A percentile compares a stretch with the other conserved stretches of the same genome.
These are phyloP conservation scores for Pilaira anomala DNA, from an alignment of 192 early-diverging fungal genomes.

Conservation along the genomic window DNA sequence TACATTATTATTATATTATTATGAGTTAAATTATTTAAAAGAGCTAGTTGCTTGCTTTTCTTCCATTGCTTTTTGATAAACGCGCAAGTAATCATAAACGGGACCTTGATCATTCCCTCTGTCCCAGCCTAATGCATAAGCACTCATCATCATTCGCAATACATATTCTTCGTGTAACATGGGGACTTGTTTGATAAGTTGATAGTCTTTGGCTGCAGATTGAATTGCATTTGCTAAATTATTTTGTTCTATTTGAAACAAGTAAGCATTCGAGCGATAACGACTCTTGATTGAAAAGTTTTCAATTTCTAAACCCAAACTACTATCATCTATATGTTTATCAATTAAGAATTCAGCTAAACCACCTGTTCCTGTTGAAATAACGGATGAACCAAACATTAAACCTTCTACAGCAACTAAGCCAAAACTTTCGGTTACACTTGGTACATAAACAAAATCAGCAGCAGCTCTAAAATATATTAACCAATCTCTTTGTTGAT, in stretches of 20 bases:
- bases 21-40: conserved; percentile 1
- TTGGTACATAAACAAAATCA: conserved; percentile 52
- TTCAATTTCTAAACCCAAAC: neutral
- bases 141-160: conserved; percentile 41
- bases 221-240: conserved; percentile 26
- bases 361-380: conserved; percentile 51
- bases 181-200: conserved; percentile 9
- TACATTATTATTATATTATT: too few relatives aligned
- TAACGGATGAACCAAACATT: conserved; percentile 50
- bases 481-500: conserved; percentile 46
- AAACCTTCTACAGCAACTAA: conserved; percentile 55
- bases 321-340: conserved; percentile 18
- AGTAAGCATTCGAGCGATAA: conserved; percentile 39
- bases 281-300: neutral
- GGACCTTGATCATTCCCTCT: conserved; percentile 35
- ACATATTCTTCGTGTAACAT: conserved; percentile 36
- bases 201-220: conserved; percentile 33
- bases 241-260: conserved; percentile 26
- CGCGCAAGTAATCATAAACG: conserved; percentile 40
- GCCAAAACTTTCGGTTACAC: conserved; percentile 53
- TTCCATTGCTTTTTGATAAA: conserved; percentile 34
- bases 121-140: conserved; percentile 44
- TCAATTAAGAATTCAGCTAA: conserved; percentile 52
- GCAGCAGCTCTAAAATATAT: conserved; percentile 49
- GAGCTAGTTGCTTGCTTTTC: neutral